phyloP scores from a whole-genome alignment of 345 rosid genomes.

The Linum lewisii region DNA sequence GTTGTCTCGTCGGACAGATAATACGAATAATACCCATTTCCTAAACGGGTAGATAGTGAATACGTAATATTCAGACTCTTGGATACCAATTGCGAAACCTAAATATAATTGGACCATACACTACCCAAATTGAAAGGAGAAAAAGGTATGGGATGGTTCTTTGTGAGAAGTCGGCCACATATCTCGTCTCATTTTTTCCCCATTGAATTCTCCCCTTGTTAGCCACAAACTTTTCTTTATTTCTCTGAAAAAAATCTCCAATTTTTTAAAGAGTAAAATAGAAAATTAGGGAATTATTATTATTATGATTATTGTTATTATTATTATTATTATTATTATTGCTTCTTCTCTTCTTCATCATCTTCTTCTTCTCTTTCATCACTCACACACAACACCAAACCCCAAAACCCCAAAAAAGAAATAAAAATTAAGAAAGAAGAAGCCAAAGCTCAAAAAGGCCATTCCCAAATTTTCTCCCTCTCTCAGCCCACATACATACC shows the following conservation, averaged over 20 bases:
- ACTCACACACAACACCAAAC: too few relatives aligned
- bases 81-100: too few relatives aligned
- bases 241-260: conserved; percentile 33
- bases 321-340: too few relatives aligned
- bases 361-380: too few relatives aligned
- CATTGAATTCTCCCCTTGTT: conserved; percentile 26
- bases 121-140: conserved; percentile 2
- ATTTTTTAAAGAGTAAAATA: not conserved
- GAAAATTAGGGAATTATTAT: not conserved
- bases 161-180: conserved; percentile 11
- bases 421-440: not conserved
- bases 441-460: not conserved
- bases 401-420: too few relatives aligned
- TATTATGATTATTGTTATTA: too few relatives aligned
- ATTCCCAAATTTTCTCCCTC: not conserved
- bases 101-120: too few relatives aligned
- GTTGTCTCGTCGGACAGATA: too few relatives aligned
- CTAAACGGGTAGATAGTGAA: too few relatives aligned
- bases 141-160: conserved; percentile 11
- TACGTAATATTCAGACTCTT: too few relatives aligned
- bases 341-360: too few relatives aligned
- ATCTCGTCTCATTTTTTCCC: conserved; percentile 38
- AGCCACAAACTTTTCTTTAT: conserved; percentile 27
- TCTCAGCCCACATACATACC: not conserved
- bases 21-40: too few relatives aligned